Base-by-base conservation (phyloP, 768 basidiomycete genomes). In the Chalciporus chontae region DNA sequence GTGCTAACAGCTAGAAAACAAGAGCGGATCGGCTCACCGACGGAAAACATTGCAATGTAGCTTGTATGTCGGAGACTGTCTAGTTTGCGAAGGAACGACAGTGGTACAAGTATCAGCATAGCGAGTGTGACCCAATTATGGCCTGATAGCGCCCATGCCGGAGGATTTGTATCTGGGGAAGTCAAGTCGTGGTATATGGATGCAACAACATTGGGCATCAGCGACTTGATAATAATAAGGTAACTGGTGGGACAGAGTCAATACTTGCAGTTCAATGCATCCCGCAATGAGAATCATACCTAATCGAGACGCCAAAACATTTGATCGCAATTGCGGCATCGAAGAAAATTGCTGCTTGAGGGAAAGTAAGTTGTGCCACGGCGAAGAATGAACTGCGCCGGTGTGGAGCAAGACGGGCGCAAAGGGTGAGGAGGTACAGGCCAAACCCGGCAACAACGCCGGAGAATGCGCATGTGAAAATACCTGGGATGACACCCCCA, bases 271-370 rank as follows among this genome's bases (percentile, higher is more conserved):
- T 24, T 11, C 38, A 2, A 19, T 17, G 27, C 34, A 26, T 23
- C 46, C n/a, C 4, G 42, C 39, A 46, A 48, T 39, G 27, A 34
- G 23, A 44, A 18, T 32, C 78, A 40, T 69, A 92, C 80, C 91
- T 93, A 59, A 94, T 85, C 29, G 90, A 92, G 3, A 98, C 95
- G 17, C 95, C 95, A 64, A 96, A 96, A 67, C 95, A 98, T 66
- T 98, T 98, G 65, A 84, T 86, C 9, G 93, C 93, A 58, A 98
- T 93, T 11, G 94, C 95, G 4, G 84, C 84, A 66, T 97, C 95
- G 60, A 98, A 95, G 66, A 91, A 89, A 34, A 91, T 73, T 0
- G 87, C 88, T 0, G 87, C 90, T 39, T 77, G 81, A 3, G 95
- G 95, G 66, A 93, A 96, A 0, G 95, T 95, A 55, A 98, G 71